phyloP scores from a whole-genome alignment of 75 land plant genomes.

The Chamaecyparis obtusa region DNA sequence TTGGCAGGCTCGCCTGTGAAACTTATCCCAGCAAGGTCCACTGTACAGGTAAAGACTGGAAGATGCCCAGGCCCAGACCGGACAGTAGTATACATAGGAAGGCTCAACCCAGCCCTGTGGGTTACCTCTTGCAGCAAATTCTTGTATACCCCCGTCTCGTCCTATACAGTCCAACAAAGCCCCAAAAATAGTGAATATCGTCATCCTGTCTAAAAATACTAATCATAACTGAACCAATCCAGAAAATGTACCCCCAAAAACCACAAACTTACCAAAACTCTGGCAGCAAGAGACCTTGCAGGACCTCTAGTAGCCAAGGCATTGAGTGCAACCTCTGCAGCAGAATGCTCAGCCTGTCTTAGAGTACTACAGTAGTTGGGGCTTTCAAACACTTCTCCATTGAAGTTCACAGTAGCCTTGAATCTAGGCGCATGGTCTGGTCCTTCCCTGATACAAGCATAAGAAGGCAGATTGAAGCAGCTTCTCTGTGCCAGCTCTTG shows the following conservation, averaged over 20 bases:
- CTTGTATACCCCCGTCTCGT: slow-evolving; percentile 50
- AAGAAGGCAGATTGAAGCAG: slow-evolving; percentile 26
- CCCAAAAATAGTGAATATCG: not conserved
- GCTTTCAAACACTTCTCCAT: slow-evolving; percentile 47
- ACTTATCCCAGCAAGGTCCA: slow-evolving; percentile 44
- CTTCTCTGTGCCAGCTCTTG: slow-evolving; percentile 49
- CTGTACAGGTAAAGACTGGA: slow-evolving; percentile 36
- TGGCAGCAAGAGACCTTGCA: slow-evolving; percentile 30
- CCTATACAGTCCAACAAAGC: slow-evolving; percentile 15
- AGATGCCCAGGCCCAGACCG: slow-evolving; percentile 36
- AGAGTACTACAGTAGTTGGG: slow-evolving; percentile 28
- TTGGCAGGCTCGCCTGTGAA: slow-evolving; percentile 41
- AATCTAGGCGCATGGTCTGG: slow-evolving; percentile 49
- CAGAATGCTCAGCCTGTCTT: slow-evolving; percentile 45
- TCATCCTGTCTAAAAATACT: not conserved
- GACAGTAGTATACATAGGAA: slow-evolving; percentile 37
- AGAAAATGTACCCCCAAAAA: not conserved
- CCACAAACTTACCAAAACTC: slow-evolving; percentile 19
- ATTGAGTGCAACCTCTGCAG: slow-evolving; percentile 42
- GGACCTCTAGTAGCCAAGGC: slow-evolving; percentile 31
- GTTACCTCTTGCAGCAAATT: slow-evolving; percentile 49
- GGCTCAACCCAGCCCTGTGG: slow-evolving; percentile 37
- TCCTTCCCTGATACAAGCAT: slow-evolving; percentile 38
- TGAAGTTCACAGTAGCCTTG: slow-evolving; percentile 39
- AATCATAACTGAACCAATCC: not conserved